Evolutionary conservation across 306 rosid genomes (phyloP).

Genomic region (Senna tora): DNA sequence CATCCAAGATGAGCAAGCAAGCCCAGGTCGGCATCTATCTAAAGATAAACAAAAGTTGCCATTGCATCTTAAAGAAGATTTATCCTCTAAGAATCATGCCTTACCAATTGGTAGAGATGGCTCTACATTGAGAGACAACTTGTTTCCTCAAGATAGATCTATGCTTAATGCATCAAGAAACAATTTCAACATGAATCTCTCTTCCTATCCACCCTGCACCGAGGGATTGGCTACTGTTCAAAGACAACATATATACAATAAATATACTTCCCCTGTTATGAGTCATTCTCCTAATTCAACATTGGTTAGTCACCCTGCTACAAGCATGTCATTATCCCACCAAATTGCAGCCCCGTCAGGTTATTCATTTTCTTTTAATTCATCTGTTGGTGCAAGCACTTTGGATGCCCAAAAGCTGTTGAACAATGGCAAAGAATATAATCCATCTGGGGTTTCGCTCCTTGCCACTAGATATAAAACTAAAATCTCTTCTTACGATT

Average conservation of each 20-base stretch:
- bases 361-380: constrained; percentile 48
- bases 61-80: constrained; percentile 44
- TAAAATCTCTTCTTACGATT: constrained; percentile 56
- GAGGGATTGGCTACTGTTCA: constrained; percentile 50
- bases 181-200: constrained; percentile 40
- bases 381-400: constrained; percentile 44
- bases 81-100: constrained; percentile 24
- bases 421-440: constrained; percentile 46
- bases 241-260: constrained; percentile 41
- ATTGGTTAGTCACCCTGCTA: constrained; percentile 31
- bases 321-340: constrained; percentile 42
- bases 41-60: constrained; percentile 50
- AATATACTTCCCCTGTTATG: constrained; percentile 38
- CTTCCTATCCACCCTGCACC: constrained; percentile 48
- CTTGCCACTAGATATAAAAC: constrained; percentile 48
- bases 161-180: constrained; percentile 50
- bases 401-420: constrained; percentile 46
- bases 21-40: constrained; percentile 44
- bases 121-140: constrained; percentile 35
- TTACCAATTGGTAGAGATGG: constrained; percentile 39
- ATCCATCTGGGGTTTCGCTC: constrained; percentile 42
- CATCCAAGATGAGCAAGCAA: constrained; percentile 46
- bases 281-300: constrained; percentile 41
- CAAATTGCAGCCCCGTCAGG: constrained; percentile 44
- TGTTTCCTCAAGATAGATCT: constrained; percentile 55